Conservation (phyloP, 1,284 basidiomycete genomes). For the Cystobasidium slooffiae region DNA sequence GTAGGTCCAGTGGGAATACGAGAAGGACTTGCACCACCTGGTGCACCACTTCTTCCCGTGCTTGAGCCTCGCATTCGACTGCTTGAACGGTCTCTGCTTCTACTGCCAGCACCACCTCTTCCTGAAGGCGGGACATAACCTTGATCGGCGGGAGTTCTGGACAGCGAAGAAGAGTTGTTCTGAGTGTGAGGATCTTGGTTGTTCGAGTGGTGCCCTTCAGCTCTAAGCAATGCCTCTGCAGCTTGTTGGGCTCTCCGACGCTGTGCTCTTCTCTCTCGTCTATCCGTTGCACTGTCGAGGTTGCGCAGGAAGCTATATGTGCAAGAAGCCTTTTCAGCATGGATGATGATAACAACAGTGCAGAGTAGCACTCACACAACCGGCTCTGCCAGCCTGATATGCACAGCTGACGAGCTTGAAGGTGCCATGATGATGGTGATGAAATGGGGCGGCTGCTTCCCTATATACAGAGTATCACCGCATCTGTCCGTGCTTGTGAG, state of each 20-base stretch:
- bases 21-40: conserved; percentile 1
- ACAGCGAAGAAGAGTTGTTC: background rate
- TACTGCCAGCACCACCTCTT: conserved; percentile 37
- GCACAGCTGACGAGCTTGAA: conserved; percentile 14
- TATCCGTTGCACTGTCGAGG: conserved; percentile 39
- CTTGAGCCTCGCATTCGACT: conserved; percentile 17
- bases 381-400: conserved; percentile 38
- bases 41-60: conserved; percentile 9
- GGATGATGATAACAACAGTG: background rate
- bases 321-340: background rate
- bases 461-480: background rate
- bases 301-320: conserved; percentile 35
- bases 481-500: background rate
- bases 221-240: conserved; percentile 15
- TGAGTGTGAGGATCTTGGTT: background rate
- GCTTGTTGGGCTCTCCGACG: conserved; percentile 30
- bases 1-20: background rate
- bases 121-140: conserved; percentile 30
- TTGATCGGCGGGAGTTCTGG: conserved; percentile 14
- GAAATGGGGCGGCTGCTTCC: background rate
- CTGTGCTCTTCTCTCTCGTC: conserved; percentile 33
- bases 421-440: conserved; percentile 8
- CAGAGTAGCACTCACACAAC: conserved; percentile 15
- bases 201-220: background rate
- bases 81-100: conserved; percentile 22